Conservation (phyloP, 495 filamentous ascomycete genomes). For the Aspergillus bertholletiae region DNA sequence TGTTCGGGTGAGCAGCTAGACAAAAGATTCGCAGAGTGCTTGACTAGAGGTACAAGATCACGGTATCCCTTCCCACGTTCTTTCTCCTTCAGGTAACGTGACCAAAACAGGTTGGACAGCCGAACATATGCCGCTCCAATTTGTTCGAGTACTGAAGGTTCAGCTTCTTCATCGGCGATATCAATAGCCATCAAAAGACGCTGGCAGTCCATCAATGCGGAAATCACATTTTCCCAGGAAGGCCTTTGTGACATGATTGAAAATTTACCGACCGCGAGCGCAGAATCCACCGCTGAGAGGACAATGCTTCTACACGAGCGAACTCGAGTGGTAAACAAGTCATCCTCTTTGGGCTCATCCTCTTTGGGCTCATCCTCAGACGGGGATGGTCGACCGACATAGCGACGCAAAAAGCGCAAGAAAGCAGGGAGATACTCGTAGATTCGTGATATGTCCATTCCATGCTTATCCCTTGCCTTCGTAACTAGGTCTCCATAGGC, state of each 20-base stretch:
- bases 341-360: slow-evolving; percentile 23
- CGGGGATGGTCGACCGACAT: slow-evolving; percentile 34
- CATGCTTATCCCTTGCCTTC: slow-evolving; percentile 17
- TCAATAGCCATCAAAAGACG: slow-evolving; percentile 39
- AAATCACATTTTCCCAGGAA: slow-evolving; percentile 38
- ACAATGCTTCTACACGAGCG: slow-evolving; percentile 33
- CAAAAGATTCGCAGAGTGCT: slow-evolving; percentile 46
- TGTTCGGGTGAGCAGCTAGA: slow-evolving; percentile 35
- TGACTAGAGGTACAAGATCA: slow-evolving; percentile 40
- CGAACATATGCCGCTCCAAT: slow-evolving; percentile 36
- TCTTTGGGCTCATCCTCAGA: slow-evolving; percentile 30
- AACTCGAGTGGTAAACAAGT: slow-evolving; percentile 30
- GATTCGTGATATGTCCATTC: slow-evolving; percentile 22
- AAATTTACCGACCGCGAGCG: slow-evolving; percentile 38
- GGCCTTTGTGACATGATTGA: slow-evolving; percentile 37
- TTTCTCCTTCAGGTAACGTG: slow-evolving; percentile 52
- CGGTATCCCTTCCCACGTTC: slow-evolving; percentile 33
- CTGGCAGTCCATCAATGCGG: slow-evolving; percentile 35
- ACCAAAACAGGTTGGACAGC: slow-evolving; percentile 79
- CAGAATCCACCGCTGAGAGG: slow-evolving; percentile 39
- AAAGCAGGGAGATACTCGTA: slow-evolving; percentile 40
- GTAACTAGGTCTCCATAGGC: slow-evolving; percentile 44
- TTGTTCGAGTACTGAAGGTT: slow-evolving; percentile 17
- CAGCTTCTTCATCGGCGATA: slow-evolving; percentile 17
- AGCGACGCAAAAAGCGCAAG: slow-evolving; percentile 43